Conservation (phyloP, 495 filamentous ascomycete genomes). For the Tuber borchii region DNA sequence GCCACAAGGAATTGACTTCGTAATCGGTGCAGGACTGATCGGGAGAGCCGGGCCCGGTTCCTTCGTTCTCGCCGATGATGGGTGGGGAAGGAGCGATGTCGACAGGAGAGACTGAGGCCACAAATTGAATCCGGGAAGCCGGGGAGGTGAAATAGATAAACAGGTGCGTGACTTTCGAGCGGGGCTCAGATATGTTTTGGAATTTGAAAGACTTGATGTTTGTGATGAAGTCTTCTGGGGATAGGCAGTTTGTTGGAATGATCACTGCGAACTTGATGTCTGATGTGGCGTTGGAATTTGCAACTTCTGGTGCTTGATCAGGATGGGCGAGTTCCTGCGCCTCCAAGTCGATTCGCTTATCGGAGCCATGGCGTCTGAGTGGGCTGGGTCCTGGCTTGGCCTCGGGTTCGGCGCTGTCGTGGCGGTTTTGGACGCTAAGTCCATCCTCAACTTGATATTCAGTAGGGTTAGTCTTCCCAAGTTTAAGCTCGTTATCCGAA, state of each 20-base stretch:
- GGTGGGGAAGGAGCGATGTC: background rate
- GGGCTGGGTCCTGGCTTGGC: background rate
- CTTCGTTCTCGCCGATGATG: background rate
- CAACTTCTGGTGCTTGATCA: background rate
- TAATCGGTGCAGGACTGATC: background rate
- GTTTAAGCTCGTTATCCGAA: background rate
- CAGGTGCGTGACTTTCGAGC: background rate
- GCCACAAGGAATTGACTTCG: background rate
- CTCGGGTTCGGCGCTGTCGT: background rate
- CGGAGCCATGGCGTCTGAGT: background rate
- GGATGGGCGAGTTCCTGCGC: background rate
- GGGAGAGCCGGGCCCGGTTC: background rate
- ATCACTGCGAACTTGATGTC: background rate
- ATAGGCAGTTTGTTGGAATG: background rate
- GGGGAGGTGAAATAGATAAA: background rate
- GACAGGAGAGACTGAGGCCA: background rate
- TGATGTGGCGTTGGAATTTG: background rate
- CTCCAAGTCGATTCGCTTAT: background rate
- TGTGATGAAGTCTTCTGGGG: background rate
- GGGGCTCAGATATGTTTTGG: no score
- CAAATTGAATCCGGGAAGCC: background rate
- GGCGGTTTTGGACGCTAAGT: background rate
- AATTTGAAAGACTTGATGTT: background rate
- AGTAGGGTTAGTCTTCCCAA: background rate
- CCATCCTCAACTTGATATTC: background rate